Evolutionary conservation across 2,329 filamentous ascomycete genomes (phyloP), one percentile per base, ranked within the genome.

Genomic region (Fusarium stilboides): DNA sequence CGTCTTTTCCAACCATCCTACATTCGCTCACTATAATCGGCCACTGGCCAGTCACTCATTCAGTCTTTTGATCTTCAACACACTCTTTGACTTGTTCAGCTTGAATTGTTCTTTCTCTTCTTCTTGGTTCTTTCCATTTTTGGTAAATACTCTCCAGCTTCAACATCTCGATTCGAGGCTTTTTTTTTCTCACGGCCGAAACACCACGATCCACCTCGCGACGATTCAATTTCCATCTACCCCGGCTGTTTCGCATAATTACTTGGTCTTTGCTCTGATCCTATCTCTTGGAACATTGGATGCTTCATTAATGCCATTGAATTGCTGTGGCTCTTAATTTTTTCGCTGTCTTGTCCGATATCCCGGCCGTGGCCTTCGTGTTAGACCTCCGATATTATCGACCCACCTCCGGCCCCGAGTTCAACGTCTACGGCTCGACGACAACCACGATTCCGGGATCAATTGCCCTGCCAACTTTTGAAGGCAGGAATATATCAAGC

Each of bases 21-120:
- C 72, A 68, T 70, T 71, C 71, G 58, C 72, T 74, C 68, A 50
- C 72, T 73, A 62, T 74, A 72, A 74, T 74, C 72, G 65, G 71
- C 62, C 71, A 61, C 65, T 67, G 64, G 71, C 73, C 72, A 75
- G 71, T 72, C 72, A 62, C 65, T 75, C 73, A 57, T 69, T 74
- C 64, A 74, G 55, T 56, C 65, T 42, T 57, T 62, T 68, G 54
- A 55, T 65, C 64, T 60, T 70, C 69, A 61, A 62, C 72, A 67
- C 67, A 71, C 63, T 70, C 66, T 40, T 74, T 73, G 31, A 22
- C 46, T 54, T 50, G 49, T 46, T 61, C 62, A 62, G 40, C 50
- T 62, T 62, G 50, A 36, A 28, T 69, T 53, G 39, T 45, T 62
- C 40, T 61, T 42, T 53, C 47, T 61, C 50, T 68, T 62, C 62